phyloP scores from a whole-genome alignment of 805 yeast species.

The Candida montana region DNA sequence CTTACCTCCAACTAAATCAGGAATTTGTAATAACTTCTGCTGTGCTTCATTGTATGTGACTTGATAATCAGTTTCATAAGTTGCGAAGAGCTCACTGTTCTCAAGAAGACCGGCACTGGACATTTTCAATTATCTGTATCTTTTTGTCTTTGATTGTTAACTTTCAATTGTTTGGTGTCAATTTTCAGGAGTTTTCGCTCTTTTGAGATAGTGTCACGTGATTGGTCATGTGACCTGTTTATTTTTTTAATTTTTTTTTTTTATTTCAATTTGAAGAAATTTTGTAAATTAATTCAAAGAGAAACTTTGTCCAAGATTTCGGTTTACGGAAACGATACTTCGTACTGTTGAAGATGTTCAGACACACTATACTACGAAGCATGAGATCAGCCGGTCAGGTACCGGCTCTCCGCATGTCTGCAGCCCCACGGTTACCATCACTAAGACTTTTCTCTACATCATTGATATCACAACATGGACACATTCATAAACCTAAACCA shows the following conservation, averaged over 20 bases:
- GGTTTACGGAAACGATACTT: too few relatives aligned
- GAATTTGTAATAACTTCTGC: conserved; percentile 53
- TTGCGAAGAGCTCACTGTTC: conserved; percentile 23
- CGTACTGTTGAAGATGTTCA: background rate
- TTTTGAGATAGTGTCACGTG: background rate
- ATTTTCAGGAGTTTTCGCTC: conserved; percentile 4
- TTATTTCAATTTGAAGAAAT: background rate
- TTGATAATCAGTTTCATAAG: conserved; percentile 41
- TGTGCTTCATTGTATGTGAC: conserved; percentile 65
- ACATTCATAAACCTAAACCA: conserved; percentile 81
- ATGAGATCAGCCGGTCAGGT: background rate
- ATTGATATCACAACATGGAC: conserved; percentile 55
- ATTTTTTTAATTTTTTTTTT: background rate
- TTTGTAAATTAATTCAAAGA: too few relatives aligned
- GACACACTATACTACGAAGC: background rate
- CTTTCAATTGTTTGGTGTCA: background rate
- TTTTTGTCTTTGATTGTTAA: background rate
- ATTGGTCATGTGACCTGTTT: background rate
- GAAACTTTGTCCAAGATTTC: too few relatives aligned
- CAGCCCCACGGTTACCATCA: background rate
- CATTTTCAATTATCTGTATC: conserved; percentile 14
- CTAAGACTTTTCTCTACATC: conserved; percentile 28
- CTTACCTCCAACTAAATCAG: conserved; percentile 41
- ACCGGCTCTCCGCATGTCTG: too few relatives aligned
- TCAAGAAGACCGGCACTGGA: conserved; percentile 22